Base-by-base conservation (phyloP, 495 filamentous ascomycete species). In the Pyrenula aspistea region DNA sequence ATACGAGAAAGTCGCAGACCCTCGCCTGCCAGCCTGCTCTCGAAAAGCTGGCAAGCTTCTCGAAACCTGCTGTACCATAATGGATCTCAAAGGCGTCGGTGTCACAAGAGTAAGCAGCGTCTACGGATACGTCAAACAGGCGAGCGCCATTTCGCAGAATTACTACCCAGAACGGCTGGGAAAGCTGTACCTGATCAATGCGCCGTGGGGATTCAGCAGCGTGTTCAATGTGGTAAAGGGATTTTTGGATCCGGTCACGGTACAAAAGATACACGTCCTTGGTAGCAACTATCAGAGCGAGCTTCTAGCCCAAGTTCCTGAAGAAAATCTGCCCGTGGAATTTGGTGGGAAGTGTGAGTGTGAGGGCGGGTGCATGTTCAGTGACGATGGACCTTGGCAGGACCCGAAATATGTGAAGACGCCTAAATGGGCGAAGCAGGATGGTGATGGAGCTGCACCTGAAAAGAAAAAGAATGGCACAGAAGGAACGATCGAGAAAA, bases 121-220 rank as follows among this genome's bases (percentile, higher is more conserved):
- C 22, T 95, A 91, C 74, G 76, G 79, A 54, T 97, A 95, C 73
- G 79, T 97, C 60, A 80, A 79, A 60, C 80, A 85, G 64, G 87
- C 87, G 23, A 88, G 86, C 23, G 83, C 74, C 58, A 86, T 97
- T 70, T 92, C 87, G 55, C 92, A 96, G 69, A 95, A 96, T 81
- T 96, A 98, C 83, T 98, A 98, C 76, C 93, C 93, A 20, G 93
- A 98, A 76, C 86, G 89, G 55, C 75, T 96, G 22, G 85, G 85
- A 53, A 87, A 87, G 64, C 75, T 97, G 59, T 97, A 95, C 76
- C 72, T 98, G 56, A 96, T 97, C 82, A 98, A 98, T 75, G 88
- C 92, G 19, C 92, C 91, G 25, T 96, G 91, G 89, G 89, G 89
- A 23, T 96, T 95, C 78, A 83, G 83, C 61, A 73, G 73, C 60